Evolutionary conservation across 2,329 filamentous ascomycete genomes (phyloP).

Genomic region (Xylaria sp.): DNA sequence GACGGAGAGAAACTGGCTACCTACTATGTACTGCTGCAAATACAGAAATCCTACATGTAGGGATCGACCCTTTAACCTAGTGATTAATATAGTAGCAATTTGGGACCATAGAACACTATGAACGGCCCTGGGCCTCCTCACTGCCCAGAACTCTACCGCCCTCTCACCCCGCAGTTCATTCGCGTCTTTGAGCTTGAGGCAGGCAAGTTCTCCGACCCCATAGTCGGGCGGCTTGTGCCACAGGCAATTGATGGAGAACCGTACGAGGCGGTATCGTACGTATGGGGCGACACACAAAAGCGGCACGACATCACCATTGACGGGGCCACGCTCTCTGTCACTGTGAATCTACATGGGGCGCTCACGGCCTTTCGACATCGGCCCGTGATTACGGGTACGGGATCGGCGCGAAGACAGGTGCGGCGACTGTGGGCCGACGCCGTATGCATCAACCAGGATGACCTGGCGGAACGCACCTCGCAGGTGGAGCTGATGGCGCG

Average conservation of each 20-base stretch:
- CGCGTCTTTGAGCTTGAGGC: slow-evolving; percentile 24
- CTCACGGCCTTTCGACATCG: slow-evolving; percentile 23
- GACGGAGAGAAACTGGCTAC: neutral
- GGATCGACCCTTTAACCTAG: neutral
- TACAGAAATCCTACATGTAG: neutral
- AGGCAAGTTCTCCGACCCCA: slow-evolving; percentile 24
- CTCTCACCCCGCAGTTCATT: slow-evolving; percentile 15
- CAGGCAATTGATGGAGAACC: slow-evolving; percentile 24
- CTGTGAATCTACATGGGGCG: slow-evolving; percentile 13
- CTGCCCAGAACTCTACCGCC: slow-evolving; percentile 14
- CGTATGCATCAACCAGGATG: slow-evolving; percentile 25
- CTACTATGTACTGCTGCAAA: neutral
- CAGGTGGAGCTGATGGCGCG: slow-evolving; percentile 27
- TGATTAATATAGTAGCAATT: slow-evolving; percentile 12
- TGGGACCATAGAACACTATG: neutral
- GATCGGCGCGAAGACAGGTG: neutral
- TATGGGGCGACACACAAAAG: slow-evolving; percentile 22
- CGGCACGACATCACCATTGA: slow-evolving; percentile 21
- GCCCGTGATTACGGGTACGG: neutral
- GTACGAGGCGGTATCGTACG: slow-evolving; percentile 25
- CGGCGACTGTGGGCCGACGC: slow-evolving; percentile 24
- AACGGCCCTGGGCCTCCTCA: slow-evolving; percentile 1
- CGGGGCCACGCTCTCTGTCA: slow-evolving; percentile 20
- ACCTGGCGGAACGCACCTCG: slow-evolving; percentile 20
- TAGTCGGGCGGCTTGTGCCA: slow-evolving; percentile 20